These are phyloP conservation scores for Pseudogymnoascus sp. DNA, from an alignment of 2,329 filamentous ascomycete species.

Conservation along the genomic window DNA sequence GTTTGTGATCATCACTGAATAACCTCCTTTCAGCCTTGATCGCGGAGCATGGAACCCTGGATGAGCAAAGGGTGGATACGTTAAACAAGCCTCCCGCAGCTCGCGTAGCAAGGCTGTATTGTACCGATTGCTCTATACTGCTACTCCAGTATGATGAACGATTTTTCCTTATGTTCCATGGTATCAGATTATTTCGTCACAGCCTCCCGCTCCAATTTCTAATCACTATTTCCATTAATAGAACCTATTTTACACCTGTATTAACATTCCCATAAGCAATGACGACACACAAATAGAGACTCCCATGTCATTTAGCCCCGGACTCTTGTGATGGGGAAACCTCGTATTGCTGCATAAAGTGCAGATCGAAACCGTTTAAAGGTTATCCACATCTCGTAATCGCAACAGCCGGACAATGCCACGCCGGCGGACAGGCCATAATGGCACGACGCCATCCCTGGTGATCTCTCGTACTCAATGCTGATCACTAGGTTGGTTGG, in stretches of 20 bases:
- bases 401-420: background rate
- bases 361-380: background rate
- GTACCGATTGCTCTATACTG: background rate
- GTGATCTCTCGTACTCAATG: slow-evolving; percentile 4
- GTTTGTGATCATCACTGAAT: background rate
- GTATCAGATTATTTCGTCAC: background rate
- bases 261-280: background rate
- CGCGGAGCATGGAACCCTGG: background rate
- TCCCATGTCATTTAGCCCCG: background rate
- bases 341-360: background rate
- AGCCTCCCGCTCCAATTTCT: background rate
- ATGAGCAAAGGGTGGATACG: background rate
- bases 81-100: background rate
- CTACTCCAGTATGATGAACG: background rate
- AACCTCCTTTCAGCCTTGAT: background rate
- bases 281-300: background rate
- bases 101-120: background rate
- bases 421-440: background rate
- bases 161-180: background rate
- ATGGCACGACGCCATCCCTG: background rate
- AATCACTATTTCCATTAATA: background rate
- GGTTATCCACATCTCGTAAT: background rate
- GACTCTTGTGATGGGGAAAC: background rate
- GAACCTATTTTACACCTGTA: background rate
- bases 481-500: background rate